A percentile compares a stretch with the other conserved stretches of the same genome.
Evolutionary conservation across 176 grass and related monocot genomes (phyloP).

Genomic region (Tillandsia leiboldiana): DNA sequence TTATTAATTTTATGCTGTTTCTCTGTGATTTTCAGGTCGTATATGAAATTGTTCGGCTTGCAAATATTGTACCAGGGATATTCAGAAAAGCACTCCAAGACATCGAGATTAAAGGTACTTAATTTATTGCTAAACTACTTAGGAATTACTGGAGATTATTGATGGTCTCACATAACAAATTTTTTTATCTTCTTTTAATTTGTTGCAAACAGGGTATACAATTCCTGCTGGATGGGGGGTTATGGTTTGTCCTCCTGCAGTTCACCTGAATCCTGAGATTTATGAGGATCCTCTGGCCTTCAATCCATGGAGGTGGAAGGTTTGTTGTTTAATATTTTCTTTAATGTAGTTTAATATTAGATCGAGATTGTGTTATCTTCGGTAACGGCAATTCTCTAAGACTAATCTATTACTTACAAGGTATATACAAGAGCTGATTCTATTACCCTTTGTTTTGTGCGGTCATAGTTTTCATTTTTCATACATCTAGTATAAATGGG

Average conservation of each 20-base stretch:
- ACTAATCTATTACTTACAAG: too few species aligned
- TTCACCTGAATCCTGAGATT: constrained; percentile 75
- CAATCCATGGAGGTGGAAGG: constrained; percentile 83
- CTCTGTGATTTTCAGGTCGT: constrained; percentile 49
- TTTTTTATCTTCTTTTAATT: constrained; percentile 12
- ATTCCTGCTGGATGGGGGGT: constrained; percentile 84
- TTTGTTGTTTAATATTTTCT: constrained; percentile 20
- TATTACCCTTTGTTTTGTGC: too few species aligned
- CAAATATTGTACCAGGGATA: constrained; percentile 75
- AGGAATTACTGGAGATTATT: neutral
- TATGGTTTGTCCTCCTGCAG: constrained; percentile 72
- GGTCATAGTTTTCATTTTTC: too few species aligned
- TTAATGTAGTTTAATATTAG: neutral
- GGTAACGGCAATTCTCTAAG: too few species aligned
- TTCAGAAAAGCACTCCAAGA: constrained; percentile 66
- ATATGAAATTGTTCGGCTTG: constrained; percentile 54
- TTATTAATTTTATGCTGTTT: neutral
- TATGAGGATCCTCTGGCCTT: constrained; percentile 71
- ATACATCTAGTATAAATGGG: too few species aligned
- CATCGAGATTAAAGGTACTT: constrained; percentile 62
- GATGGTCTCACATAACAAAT: constrained; percentile 6
- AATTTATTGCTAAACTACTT: neutral
- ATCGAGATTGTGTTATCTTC: too few species aligned
- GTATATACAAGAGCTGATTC: too few species aligned
- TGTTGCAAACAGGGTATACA: constrained; percentile 47